Conservation (phyloP, 179 eudicot species). For the Drosera spatulata region DNA sequence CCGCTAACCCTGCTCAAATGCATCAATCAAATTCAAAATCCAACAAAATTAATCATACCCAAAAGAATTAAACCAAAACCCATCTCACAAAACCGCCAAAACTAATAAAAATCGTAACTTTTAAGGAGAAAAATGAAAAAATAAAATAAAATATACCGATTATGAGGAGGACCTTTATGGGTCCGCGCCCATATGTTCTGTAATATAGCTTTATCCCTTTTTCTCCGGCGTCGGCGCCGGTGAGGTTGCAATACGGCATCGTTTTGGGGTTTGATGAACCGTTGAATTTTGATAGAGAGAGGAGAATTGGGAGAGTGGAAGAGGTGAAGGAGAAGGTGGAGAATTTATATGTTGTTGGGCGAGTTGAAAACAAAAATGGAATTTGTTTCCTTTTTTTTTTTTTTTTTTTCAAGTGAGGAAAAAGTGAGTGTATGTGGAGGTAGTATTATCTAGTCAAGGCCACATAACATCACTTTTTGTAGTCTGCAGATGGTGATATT, state of each 20-base stretch:
- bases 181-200: slow-evolving; percentile 75
- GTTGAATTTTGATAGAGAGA: not conserved
- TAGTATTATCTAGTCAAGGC: too few species aligned
- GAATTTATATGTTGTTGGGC: not conserved
- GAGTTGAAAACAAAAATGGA: too few species aligned
- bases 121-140: not conserved
- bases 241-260: slow-evolving; percentile 78
- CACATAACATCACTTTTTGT: too few species aligned
- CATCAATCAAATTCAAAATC: not conserved
- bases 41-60: slow-evolving; percentile 10
- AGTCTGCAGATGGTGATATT: too few species aligned
- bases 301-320: not conserved
- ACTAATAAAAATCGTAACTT: not conserved
- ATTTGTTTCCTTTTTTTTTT: too few species aligned
- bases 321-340: not conserved
- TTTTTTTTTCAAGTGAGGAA: too few species aligned
- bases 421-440: too few species aligned
- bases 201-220: slow-evolving; percentile 52
- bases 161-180: slow-evolving; percentile 68
- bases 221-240: slow-evolving; percentile 11
- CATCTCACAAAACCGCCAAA: not conserved
- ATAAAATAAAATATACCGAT: slow-evolving; percentile 45
- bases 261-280: not conserved
- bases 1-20: slow-evolving; percentile 65
- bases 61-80: slow-evolving; percentile 12